phyloP scores from a whole-genome alignment of 75 land plant genomes.

The Pinus albicaulis region DNA sequence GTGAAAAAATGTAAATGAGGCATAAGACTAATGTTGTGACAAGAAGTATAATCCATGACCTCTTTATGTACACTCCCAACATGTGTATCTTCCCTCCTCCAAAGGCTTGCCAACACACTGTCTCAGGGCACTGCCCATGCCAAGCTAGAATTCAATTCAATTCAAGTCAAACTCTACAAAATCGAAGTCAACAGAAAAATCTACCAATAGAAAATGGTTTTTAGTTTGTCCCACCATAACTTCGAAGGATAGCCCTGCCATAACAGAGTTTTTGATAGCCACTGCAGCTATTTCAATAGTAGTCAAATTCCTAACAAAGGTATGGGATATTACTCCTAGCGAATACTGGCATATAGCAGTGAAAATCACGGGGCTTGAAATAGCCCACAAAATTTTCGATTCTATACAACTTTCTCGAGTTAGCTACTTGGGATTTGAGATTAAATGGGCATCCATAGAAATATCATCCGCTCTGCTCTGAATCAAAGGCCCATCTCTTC shows the following conservation, averaged over 20 bases:
- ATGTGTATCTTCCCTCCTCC: constrained; percentile 40
- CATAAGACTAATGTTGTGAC: constrained; percentile 12
- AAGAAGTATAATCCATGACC: constrained; percentile 35
- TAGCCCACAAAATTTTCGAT: neutral
- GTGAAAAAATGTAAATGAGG: constrained; percentile 23
- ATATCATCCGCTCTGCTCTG: too few species aligned
- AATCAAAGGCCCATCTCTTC: too few species aligned
- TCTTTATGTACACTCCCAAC: constrained; percentile 50
- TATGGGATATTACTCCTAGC: neutral
- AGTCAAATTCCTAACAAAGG: neutral
- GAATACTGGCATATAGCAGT: neutral
- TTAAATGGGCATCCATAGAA: too few species aligned
- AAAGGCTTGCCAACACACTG: constrained; percentile 51
- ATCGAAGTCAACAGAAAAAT: neutral
- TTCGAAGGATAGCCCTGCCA: too few species aligned
- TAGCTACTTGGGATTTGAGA: too few species aligned
- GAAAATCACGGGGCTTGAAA: neutral
- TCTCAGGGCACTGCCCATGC: constrained; percentile 54
- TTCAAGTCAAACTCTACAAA: neutral
- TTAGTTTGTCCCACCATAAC: neutral
- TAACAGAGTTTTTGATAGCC: too few species aligned
- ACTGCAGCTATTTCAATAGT: neutral
- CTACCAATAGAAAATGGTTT: neutral
- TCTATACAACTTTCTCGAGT: neutral
- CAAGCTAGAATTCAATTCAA: constrained; percentile 24